Conservation (phyloP, 257 asterid species). For the Fraxinus americana region DNA sequence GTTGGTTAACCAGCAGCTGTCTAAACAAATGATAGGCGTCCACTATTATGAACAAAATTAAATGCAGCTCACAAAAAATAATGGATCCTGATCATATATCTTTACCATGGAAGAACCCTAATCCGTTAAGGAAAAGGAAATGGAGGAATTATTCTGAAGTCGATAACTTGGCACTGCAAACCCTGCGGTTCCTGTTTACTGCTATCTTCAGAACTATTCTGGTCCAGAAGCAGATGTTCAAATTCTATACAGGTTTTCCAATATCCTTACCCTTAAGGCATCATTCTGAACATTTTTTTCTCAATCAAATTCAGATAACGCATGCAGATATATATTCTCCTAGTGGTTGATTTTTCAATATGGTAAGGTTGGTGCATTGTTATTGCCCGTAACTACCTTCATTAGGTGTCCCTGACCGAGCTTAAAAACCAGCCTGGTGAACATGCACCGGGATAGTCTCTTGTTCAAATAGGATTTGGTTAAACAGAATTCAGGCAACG, state of each 20-base stretch:
- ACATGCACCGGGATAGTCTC: too few relatives aligned
- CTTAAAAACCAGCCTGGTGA: too few relatives aligned
- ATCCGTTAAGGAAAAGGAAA: background rate
- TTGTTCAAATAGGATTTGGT: too few relatives aligned
- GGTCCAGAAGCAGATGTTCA: conserved; percentile 13
- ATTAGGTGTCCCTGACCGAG: too few relatives aligned
- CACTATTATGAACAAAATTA: background rate
- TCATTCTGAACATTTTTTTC: background rate
- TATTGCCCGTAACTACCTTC: too few relatives aligned
- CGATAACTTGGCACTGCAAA: conserved; percentile 6
- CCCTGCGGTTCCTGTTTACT: conserved; percentile 11
- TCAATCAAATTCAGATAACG: conserved; percentile 3
- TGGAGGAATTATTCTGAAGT: background rate
- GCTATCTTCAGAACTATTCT: conserved; percentile 12
- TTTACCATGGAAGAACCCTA: background rate
- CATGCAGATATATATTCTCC: too few relatives aligned
- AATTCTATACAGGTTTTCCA: conserved; percentile 1
- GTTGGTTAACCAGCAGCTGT: background rate
- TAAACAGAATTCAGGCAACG: background rate
- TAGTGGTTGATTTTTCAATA: too few relatives aligned
- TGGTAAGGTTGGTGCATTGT: too few relatives aligned
- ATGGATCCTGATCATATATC: background rate
- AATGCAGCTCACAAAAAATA: background rate
- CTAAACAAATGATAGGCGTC: background rate
- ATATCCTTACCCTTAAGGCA: conserved; percentile 10